Conservation (phyloP, 768 basidiomycete species). For the Auricularia auricula-judae region DNA sequence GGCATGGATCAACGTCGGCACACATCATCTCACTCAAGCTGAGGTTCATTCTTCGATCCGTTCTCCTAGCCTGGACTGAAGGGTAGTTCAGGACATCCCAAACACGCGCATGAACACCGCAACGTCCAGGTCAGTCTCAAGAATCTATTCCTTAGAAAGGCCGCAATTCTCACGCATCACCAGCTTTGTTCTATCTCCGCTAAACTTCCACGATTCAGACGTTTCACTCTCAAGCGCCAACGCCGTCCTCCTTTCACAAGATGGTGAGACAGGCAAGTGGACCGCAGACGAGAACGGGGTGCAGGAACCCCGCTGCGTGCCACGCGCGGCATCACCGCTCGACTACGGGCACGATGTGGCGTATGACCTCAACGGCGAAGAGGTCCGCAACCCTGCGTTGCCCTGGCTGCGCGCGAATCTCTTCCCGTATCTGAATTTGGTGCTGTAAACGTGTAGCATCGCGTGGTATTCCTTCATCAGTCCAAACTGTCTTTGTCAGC, state of each 20-base stretch:
- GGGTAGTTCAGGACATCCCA: slow-evolving; percentile 40
- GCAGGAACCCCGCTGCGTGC: neutral
- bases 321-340: neutral
- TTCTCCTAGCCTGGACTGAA: neutral
- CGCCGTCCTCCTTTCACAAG: slow-evolving; percentile 30
- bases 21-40: slow-evolving; percentile 37
- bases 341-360: neutral
- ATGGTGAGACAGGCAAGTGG: neutral
- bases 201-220: slow-evolving; percentile 58
- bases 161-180: too few relatives aligned
- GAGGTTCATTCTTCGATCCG: slow-evolving; percentile 17
- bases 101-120: slow-evolving; percentile 49
- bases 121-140: slow-evolving; percentile 32
- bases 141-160: neutral
- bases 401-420: neutral
- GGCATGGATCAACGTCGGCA: slow-evolving; percentile 56
- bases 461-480: too few relatives aligned
- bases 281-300: neutral
- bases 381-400: neutral
- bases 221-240: slow-evolving; percentile 47
- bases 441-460: neutral
- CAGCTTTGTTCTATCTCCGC: slow-evolving; percentile 47
- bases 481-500: too few relatives aligned
- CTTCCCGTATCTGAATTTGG: neutral
- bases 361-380: neutral